A percentile compares a stretch with the other conserved stretches of the same genome.
phyloP scores from a whole-genome alignment of 129 eudicot genomes.

The Cynara cardunculus region DNA sequence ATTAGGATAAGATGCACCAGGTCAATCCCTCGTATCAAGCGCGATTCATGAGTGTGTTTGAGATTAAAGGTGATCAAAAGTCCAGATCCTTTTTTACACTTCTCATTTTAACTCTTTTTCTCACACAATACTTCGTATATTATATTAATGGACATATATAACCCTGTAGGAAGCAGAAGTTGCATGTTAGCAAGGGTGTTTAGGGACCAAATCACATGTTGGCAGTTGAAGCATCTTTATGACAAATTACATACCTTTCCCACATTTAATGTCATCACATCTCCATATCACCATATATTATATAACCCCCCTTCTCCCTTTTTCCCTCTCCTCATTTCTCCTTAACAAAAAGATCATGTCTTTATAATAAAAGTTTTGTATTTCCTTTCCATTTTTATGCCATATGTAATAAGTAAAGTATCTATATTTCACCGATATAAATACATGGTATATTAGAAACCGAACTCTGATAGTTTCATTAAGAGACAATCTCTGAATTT shows the following conservation, averaged over 20 bases:
- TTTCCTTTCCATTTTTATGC: background rate
- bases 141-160: background rate
- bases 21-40: too few species aligned
- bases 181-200: constrained; percentile 10
- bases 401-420: background rate
- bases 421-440: background rate
- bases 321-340: background rate
- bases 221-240: constrained; percentile 24
- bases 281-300: background rate
- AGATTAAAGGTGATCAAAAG: too few species aligned
- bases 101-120: too few species aligned
- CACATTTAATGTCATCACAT: constrained; percentile 11
- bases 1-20: too few species aligned
- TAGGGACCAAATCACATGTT: constrained; percentile 24
- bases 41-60: too few species aligned
- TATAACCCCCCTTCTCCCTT: background rate
- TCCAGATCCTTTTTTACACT: too few species aligned
- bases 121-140: too few species aligned
- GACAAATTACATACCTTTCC: constrained; percentile 11
- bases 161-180: background rate
- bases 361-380: background rate
- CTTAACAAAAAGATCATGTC: background rate
- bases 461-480: too few species aligned
- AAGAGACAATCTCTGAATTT: too few species aligned
- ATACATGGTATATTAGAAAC: background rate